Conservation (phyloP, 1,139 yeast genomes). For the Kluyveromyces sp. region DNA sequence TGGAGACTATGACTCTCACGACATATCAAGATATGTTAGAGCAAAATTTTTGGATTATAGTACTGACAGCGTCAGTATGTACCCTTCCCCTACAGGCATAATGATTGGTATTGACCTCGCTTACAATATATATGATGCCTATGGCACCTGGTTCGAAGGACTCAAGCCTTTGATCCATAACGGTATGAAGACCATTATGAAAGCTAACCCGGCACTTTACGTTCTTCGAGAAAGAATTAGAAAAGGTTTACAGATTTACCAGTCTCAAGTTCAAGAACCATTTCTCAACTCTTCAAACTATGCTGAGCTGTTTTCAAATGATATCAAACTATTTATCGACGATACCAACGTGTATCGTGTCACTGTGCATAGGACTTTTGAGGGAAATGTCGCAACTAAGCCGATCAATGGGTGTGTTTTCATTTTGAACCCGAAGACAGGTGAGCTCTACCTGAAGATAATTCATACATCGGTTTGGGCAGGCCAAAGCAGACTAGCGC, state of each 20-base stretch:
- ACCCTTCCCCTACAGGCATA: constrained; percentile 92
- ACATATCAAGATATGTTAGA: constrained; percentile 86
- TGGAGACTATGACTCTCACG: constrained; percentile 97
- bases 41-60: constrained; percentile 93
- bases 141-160: constrained; percentile 97
- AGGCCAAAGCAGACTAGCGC: constrained; percentile 92
- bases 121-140: constrained; percentile 91
- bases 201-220: constrained; percentile 86
- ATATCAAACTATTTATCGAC: constrained; percentile 78
- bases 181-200: constrained; percentile 92
- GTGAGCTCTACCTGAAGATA: constrained; percentile 75
- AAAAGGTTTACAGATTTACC: constrained; percentile 88
- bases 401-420: constrained; percentile 93
- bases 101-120: constrained; percentile 90
- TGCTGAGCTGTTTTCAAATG: constrained; percentile 81
- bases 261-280: constrained; percentile 90
- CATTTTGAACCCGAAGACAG: constrained; percentile 82
- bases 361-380: constrained; percentile 86
- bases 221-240: constrained; percentile 90
- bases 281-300: constrained; percentile 83
- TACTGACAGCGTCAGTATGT: constrained; percentile 72
- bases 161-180: constrained; percentile 82
- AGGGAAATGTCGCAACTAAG: constrained; percentile 87
- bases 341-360: constrained; percentile 92
- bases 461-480: constrained; percentile 96